Evolutionary conservation across 2,329 filamentous ascomycete species (phyloP), one percentile per base, ranked within the genome.

Genomic region (Pestalotiopsis sp.): DNA sequence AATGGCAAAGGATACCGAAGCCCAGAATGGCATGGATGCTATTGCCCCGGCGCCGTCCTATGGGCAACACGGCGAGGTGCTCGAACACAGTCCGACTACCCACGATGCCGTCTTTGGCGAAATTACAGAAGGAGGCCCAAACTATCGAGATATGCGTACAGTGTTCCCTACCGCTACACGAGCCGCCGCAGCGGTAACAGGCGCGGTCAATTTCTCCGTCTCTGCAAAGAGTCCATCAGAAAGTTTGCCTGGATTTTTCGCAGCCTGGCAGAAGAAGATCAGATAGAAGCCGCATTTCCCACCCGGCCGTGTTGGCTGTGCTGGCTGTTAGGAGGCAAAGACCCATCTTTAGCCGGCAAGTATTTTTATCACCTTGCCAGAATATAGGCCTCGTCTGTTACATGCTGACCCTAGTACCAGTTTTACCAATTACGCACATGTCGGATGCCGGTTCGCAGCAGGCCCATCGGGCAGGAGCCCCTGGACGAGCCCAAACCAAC

Each of bases 51-150:
- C 31, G 31, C 31, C 7, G 31, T 9, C 31, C 31, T 36, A 36
- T 7, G 9, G 7, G 31, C 31, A 36, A 9, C 31, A 36, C 25
- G 57, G 57, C 20, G 57, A 59, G 23, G 25, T 4, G 12, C 57
- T 27, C 0, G 57, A 36, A 4, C 23, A 14, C 57, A 59, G 1
- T 11, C 2, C 23, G 2, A 62, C 59, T 7, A 62, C 59, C 7
- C 70, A 72, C 27, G 72, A 80, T 68, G 78, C 75, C 20, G 77
- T 81, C 41, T 80, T 80, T 72, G 79, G 79, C n/a, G 77, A 80
- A 49, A 78, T 80, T 38, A 70, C 69, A 5, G 74, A 77, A 65
- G 72, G 71, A 13, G 78, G 75, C 17, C 76, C 78, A 0, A 78
- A 79, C 57, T 78, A 76, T 59, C 73, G 75, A 27, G 63, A 71